Base-by-base conservation (phyloP, 2,329 filamentous ascomycete species). In the Pseudogymnoascus sp. region DNA sequence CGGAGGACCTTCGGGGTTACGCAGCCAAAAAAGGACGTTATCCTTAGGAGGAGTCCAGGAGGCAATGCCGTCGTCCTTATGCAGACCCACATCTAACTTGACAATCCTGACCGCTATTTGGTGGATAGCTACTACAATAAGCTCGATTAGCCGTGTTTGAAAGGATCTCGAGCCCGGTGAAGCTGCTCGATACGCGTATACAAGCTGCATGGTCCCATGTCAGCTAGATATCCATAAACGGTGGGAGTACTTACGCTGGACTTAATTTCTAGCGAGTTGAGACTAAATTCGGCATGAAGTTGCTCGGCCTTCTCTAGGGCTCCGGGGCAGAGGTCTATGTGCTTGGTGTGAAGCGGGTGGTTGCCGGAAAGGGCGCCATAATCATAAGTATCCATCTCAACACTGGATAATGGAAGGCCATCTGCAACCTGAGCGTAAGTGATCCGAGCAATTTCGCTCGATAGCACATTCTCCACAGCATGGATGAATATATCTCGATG, bases 121-220 rank as follows among this genome's bases (percentile, higher is more conserved):
- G 42, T 76, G 74, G 2, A 73, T 59, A 2, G 70, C 64, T 26
- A 69, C 29, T 0, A 71, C 73, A 4, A 71, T 63, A 1, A 76
- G 40, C 60, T 77, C 74, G 7, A 76, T 70, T 5, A 76, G 67
- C 0, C 69, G 65, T 17, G 67, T 68, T 0, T 71, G 64, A 56
- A 74, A 76, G 56, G 67, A 1, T 9, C 21, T 46, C 21, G 42
- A 46, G 42, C 42, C 42, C 26, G 21, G 42, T 4, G 67, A 50
- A 0, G 72, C 67, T 9, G 68, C 66, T 19, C 67, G 66, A 62
- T 68, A 75, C 0, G 63, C 67, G 38, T 64, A 31, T 2, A 75
- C 19, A 19, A 70, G 64, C 73, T 73, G 31, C n/a, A 26, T 7
- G 2, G 23, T 23, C 23, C 4, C 4, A 4, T n/a, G n/a, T n/a